Base-by-base conservation (phyloP, 805 yeast genomes). In the Candida peoriensis region DNA sequence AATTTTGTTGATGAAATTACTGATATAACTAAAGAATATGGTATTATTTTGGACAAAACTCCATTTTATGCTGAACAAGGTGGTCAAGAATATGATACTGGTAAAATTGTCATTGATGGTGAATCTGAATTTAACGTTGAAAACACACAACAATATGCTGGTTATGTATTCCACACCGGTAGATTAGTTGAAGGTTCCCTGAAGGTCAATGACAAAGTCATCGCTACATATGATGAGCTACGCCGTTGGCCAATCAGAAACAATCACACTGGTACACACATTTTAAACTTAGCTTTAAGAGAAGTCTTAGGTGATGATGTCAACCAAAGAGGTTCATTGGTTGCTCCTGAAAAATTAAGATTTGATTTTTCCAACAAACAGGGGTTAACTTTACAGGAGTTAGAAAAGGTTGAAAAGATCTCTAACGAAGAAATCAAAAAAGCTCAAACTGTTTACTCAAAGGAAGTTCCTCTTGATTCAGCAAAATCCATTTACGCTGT, bases 61-160 rank as follows among this genome's bases (percentile, higher is more conserved):
- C 93, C 94, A 60, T 87, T 93, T 64, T 93, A 93, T 57, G 97
- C 98, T 33, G 99, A 93, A 68, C 94, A 86, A 64, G 99, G 99
- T 77, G 99, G 99, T 56, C 99, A 93, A 71, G 97, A 88, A 63
- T 82, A 73, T 55, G 99, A 93, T 60, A 83, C 94, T 28, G 99
- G 99, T 64, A 82, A 76, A 61, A 72, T 93, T 46, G 89, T 87
- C 33, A 78, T 87, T 52, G 97, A 89, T 56, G 96, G 94, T 30
- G 64, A 64, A 48, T 70, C 89, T 37, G 96, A 90, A 60, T 90
- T 93, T 63, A 78, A 76, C 39, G 97, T 93, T 40, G 81, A 79
- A 45, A 88, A 93, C 55, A 97, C 88, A 33, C 98, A 93, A 67
- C 69, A 70, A 28, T 93, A 88, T 56, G 96, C 83, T 41, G 98